These are phyloP conservation scores for Exophiala phaeomuriformis DNA, from an alignment of 2,329 filamentous ascomycete genomes.

Conservation along the genomic window DNA sequence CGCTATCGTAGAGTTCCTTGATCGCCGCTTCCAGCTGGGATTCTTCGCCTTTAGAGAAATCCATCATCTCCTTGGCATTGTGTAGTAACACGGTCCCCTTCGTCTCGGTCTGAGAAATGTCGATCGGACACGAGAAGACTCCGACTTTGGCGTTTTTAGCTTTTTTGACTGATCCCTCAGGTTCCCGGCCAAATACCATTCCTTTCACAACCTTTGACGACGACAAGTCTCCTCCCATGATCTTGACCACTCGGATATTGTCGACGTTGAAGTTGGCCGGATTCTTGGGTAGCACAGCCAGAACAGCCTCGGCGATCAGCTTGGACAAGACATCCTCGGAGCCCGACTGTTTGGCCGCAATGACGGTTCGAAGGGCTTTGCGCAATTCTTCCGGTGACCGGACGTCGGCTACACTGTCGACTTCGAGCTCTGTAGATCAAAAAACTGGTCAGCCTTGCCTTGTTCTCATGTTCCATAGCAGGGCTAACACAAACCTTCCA, in stretches of 20 bases:
- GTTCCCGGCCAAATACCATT: slow-evolving; percentile 96
- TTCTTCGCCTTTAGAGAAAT: slow-evolving; percentile 97
- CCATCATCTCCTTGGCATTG: slow-evolving; percentile 97
- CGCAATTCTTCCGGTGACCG: slow-evolving; percentile 72
- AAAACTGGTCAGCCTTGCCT: not conserved
- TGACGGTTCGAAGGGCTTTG: slow-evolving; percentile 92
- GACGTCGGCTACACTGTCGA: slow-evolving; percentile 85
- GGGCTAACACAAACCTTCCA: slow-evolving; percentile 56
- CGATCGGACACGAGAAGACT: slow-evolving; percentile 92
- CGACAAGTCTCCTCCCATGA: slow-evolving; percentile 93
- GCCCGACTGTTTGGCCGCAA: slow-evolving; percentile 94
- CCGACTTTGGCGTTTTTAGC: slow-evolving; percentile 88
- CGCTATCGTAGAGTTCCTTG: slow-evolving; percentile 93
- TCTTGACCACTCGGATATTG: slow-evolving; percentile 98
- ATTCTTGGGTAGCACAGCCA: slow-evolving; percentile 92
- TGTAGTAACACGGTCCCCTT: slow-evolving; percentile 96
- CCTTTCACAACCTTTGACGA: slow-evolving; percentile 93
- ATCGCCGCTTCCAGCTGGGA: slow-evolving; percentile 79
- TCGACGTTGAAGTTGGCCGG: slow-evolving; percentile 95
- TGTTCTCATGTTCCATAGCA: not conserved
- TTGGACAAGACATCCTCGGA: slow-evolving; percentile 81
- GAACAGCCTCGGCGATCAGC: slow-evolving; percentile 74
- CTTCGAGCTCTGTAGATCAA: slow-evolving; percentile 58
- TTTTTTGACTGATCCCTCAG: slow-evolving; percentile 88
- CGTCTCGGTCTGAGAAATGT: slow-evolving; percentile 93